Base-by-base conservation (phyloP, 163 green algal species). In the Scenedesmus sp. region DNA sequence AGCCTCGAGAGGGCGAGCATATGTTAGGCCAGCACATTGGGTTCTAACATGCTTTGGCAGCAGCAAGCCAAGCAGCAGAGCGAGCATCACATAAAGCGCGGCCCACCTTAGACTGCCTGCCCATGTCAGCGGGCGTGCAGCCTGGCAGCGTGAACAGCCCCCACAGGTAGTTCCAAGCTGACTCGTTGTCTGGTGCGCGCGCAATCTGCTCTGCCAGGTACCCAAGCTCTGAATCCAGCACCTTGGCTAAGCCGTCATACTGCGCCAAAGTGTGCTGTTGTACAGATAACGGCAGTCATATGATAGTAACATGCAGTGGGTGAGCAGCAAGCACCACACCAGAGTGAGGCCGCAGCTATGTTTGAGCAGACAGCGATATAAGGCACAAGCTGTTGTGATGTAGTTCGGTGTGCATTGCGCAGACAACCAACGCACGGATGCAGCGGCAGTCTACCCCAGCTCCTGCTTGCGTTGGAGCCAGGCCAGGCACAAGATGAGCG, bases 131-230 rank as follows among this genome's bases (percentile, higher is more conserved):
- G 0, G 10, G 66, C 12, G 9, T 16, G 18, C 70, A 82, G 16
- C 94, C 92, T 56, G 89, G 70, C 82, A 95, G 84, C 0, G 73
- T 66, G 67, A 96, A 96, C 73, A 99, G 92, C 46, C 95, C 96
- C n/a, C 93, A 95, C 57, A 99, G 94, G 94, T 98, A 99, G 83
- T 94, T 95, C 97, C 97, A 99, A 18, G 93, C 90, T 79, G 93
- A 96, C 92, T 98, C 96, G 88, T 98, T 99, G 93, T 96, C 89
- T 2, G 96, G 96, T 15, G 91, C 95, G 10, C 55, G 56, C 2
- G 86, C 59, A 9, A 99, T 94, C 52, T 94, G 87, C 2, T 62
- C 57, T 1, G 84, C 87, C 15, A 95, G 93, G 81, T 95, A 98
- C 4, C 79, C 57, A 6, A 98, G 70, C 94, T 99, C 97, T 0